phyloP scores from a whole-genome alignment of 768 basidiomycete genomes.

The Cystobasidium tubakii region DNA sequence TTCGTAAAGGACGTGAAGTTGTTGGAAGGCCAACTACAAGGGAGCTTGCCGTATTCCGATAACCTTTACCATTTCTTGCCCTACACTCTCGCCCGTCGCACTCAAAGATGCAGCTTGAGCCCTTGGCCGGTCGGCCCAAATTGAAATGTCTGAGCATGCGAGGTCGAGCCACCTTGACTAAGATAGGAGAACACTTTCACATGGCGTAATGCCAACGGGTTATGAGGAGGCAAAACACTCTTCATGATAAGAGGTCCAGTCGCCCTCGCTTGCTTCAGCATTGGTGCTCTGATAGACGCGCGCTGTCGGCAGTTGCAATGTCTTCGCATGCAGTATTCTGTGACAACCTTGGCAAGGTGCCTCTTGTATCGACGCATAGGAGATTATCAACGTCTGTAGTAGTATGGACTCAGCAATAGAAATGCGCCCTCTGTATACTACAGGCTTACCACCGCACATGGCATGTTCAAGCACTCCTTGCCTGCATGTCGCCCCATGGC shows the following conservation, averaged over 20 bases:
- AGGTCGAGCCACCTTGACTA: neutral
- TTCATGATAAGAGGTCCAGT: neutral
- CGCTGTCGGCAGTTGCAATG: slow-evolving; percentile 11
- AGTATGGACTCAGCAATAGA: neutral
- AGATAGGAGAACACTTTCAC: neutral
- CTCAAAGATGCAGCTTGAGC: no score
- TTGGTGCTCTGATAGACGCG: slow-evolving; percentile 3
- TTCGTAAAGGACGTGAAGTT: no score
- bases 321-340: neutral
- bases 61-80: no score
- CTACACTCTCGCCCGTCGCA: no score
- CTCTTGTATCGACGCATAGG: slow-evolving; percentile 11
- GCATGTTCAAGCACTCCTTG: neutral
- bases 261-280: neutral
- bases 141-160: neutral
- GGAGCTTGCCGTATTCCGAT: neutral
- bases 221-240: neutral
- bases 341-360: neutral
- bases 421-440: neutral
- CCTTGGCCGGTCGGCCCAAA: neutral
- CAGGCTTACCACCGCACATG: neutral
- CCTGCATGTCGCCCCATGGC: neutral
- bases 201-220: neutral
- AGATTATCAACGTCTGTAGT: neutral
- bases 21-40: neutral